Conservation (phyloP, 2,329 filamentous ascomycete species). For the Claviceps cyperi region DNA sequence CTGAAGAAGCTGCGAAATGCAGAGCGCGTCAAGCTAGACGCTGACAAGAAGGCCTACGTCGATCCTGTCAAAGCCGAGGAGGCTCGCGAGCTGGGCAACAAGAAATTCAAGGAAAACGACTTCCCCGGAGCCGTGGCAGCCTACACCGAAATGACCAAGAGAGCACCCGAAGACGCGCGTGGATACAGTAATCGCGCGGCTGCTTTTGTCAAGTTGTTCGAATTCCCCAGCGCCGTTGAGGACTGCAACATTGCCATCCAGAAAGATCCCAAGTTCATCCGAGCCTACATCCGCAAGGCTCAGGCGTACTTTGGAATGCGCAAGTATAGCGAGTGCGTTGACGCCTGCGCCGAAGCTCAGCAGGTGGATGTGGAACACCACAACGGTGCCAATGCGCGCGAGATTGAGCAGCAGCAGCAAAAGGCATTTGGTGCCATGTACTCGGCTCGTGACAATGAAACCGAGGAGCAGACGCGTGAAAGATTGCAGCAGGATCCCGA, state of each 20-base stretch:
- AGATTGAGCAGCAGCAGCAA: constrained; percentile 88
- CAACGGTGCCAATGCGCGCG: constrained; percentile 64
- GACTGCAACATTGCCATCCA: constrained; percentile 89
- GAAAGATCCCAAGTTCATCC: constrained; percentile 82
- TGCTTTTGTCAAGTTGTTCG: constrained; percentile 90
- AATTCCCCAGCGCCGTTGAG: constrained; percentile 82
- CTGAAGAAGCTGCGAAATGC: constrained; percentile 82
- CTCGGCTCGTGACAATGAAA: constrained; percentile 80
- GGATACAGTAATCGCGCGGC: constrained; percentile 96
- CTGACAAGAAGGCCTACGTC: constrained; percentile 66
- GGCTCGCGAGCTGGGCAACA: constrained; percentile 85
- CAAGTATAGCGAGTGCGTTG: constrained; percentile 89
- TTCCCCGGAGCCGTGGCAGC: constrained; percentile 91
- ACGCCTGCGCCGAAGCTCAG: constrained; percentile 70
- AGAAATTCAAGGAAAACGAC: constrained; percentile 93
- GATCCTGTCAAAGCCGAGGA: constrained; percentile 88
- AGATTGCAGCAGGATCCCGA: constrained; percentile 82
- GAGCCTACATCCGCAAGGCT: constrained; percentile 91
- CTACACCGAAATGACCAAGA: constrained; percentile 94
- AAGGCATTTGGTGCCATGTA: constrained; percentile 89
- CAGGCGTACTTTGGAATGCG: constrained; percentile 95
- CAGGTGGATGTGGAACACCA: constrained; percentile 57
- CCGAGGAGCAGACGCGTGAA: constrained; percentile 88
- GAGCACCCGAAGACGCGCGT: constrained; percentile 78
- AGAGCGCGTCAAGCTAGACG: constrained; percentile 72